Evolutionary conservation across 352 stramenopile genomes (phyloP).

Genomic region (Plasmopara muralis): DNA sequence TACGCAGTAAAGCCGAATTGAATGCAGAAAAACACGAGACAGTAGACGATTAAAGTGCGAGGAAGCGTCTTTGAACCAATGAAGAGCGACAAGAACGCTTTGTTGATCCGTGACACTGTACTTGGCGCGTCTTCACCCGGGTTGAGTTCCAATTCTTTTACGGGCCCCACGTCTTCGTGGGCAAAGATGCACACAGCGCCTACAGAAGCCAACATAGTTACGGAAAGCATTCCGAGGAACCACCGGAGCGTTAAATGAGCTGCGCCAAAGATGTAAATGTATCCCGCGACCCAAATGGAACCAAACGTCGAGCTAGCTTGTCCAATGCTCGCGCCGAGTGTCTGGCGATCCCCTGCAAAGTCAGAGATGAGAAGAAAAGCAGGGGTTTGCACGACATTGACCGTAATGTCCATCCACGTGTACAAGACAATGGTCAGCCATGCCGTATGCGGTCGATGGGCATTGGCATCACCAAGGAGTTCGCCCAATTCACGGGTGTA

Average conservation of each 20-base stretch:
- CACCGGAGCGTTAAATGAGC: conserved; percentile 55
- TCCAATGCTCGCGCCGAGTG: conserved; percentile 49
- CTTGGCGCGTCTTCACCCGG: conserved; percentile 12
- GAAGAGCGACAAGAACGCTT: conserved; percentile 43
- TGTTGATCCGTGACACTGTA: conserved; percentile 19
- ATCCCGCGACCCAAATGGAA: conserved; percentile 55
- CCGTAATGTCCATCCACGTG: conserved; percentile 78
- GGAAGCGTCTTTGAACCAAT: conserved; percentile 41
- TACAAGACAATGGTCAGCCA: conserved; percentile 68
- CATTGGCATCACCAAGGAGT: conserved; percentile 42
- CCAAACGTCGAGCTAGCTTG: conserved; percentile 58
- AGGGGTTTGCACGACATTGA: conserved; percentile 72
- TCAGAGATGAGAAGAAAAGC: conserved; percentile 67
- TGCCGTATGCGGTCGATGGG: conserved; percentile 42
- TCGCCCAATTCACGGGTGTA: conserved; percentile 61
- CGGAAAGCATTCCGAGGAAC: conserved; percentile 67
- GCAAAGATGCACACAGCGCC: conserved; percentile 49
- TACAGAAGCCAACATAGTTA: conserved; percentile 53
- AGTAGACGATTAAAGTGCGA: conserved; percentile 35
- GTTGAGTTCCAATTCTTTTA: conserved; percentile 22
- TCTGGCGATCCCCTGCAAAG: conserved; percentile 68
- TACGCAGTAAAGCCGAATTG: conserved; percentile 59
- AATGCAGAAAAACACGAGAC: conserved; percentile 43
- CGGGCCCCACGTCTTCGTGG: conserved; percentile 28
- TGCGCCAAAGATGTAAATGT: conserved; percentile 67